phyloP scores from a whole-genome alignment of 805 yeast genomes.

The Saturnispora serradocipensis region DNA sequence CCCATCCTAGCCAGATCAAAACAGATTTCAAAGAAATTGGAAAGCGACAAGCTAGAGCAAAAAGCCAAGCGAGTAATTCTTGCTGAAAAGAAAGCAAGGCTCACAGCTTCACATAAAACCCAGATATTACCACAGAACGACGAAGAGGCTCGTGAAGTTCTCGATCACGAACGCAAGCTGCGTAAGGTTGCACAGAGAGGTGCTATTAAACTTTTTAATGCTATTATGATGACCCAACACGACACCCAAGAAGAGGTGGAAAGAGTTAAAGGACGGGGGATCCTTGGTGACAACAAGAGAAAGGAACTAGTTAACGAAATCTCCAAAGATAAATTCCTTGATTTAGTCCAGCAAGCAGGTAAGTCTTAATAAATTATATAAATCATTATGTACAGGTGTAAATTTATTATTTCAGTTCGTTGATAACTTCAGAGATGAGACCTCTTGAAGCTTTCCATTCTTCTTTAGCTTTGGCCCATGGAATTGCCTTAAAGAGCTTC shows the following conservation, averaged over 20 bases:
- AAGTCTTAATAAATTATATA: slow-evolving; percentile 19
- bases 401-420: slow-evolving; percentile 14
- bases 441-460: slow-evolving; percentile 32
- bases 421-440: slow-evolving; percentile 23
- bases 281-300: slow-evolving; percentile 36
- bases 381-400: background rate
- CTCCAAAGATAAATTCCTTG: slow-evolving; percentile 83
- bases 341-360: slow-evolving; percentile 75
- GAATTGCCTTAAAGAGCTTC: slow-evolving; percentile 25
- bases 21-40: slow-evolving; percentile 61
- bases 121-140: slow-evolving; percentile 58
- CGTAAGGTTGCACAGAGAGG: slow-evolving; percentile 52
- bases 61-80: slow-evolving; percentile 67
- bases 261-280: slow-evolving; percentile 26
- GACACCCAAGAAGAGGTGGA: slow-evolving; percentile 51
- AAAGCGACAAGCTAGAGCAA: slow-evolving; percentile 70
- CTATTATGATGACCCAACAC: slow-evolving; percentile 54
- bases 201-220: slow-evolving; percentile 27
- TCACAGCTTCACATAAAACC: slow-evolving; percentile 59
- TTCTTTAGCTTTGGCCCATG: slow-evolving; percentile 26
- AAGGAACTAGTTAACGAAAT: slow-evolving; percentile 63
- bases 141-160: slow-evolving; percentile 41
- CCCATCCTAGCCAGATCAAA: slow-evolving; percentile 84
- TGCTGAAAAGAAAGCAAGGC: slow-evolving; percentile 59
- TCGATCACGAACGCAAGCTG: slow-evolving; percentile 47